Evolutionary conservation across 1,139 yeast genomes (phyloP), one percentile per base, ranked within the genome.

Genomic region (Candida sp.): DNA sequence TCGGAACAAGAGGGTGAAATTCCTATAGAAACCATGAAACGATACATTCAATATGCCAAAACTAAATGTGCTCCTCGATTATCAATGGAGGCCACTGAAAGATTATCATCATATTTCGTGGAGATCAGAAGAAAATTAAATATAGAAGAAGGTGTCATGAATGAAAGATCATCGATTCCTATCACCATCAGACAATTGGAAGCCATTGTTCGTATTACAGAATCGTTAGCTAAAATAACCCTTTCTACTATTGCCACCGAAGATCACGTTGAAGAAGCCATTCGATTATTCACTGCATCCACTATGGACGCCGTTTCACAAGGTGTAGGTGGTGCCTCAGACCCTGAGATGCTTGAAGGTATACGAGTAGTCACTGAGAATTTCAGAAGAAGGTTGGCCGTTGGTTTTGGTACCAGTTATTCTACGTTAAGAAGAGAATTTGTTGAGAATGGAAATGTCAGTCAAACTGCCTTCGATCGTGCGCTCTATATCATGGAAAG

Each of bases 231-330:
- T 15, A 95, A 95, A 62, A 65, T 95, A 49, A 83, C 84, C 45
- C 72, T 95, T 44, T 77, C 85, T 7, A 95, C 97, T 1, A 77
- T 90, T 21, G 98, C 97, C 3, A 79, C 82, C 3, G 95, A 83
- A 53, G 85, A 81, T 49, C 98, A 95, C 59, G 99, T 93, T 12
- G 95, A 89, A 57, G 99, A 95, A 64, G 98, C 98, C 0, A 87
- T 95, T 49, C 73, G 99, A 56, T 69, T 95, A 48, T 95, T 95
- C 66, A 87, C 89, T 47, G 97, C 99, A 0, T 93, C 99, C 1
- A 95, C 99, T 0, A 90, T 95, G 96, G 93, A 90, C 60, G 99
- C 99, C 0, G 96, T 95, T 12, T 87, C 87, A 35, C 95, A 88
- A 64, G 95, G 90, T 45, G 82, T 83, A 36, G 63, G 68, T 7